Conservation (phyloP, 2,329 filamentous ascomycete species). For the Neocatenulostroma microsporum region DNA sequence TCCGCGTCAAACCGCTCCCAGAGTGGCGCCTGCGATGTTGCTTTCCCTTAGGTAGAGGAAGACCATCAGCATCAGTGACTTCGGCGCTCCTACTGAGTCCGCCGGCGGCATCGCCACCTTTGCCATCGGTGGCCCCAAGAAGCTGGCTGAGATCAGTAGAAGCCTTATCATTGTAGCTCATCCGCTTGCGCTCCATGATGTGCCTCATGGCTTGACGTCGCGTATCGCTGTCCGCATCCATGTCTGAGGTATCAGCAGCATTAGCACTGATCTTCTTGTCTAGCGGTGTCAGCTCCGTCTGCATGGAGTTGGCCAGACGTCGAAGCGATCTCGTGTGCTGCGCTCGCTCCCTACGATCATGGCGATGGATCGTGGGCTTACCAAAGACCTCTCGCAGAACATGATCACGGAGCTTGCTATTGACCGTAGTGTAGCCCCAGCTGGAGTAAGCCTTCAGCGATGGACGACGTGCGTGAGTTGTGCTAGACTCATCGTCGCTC, state of each 20-base stretch:
- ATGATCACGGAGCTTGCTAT: conserved; percentile 78
- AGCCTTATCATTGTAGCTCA: conserved; percentile 14
- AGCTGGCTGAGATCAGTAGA: conserved; percentile 19
- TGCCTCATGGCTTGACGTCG: conserved; percentile 37
- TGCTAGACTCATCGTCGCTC: conserved; percentile 16
- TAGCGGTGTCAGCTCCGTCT: conserved; percentile 19
- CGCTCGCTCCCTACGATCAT: conserved; percentile 60
- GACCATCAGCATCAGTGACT: conserved; percentile 14
- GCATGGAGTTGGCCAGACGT: conserved; percentile 22
- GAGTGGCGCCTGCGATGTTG: conserved; percentile 64
- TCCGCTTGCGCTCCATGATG: conserved; percentile 28
- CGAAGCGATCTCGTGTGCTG: conserved; percentile 55
- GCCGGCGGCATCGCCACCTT: conserved; percentile 1
- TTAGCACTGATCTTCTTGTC: conserved; percentile 23
- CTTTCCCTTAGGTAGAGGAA: conserved; percentile 5
- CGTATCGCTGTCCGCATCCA: conserved; percentile 18
- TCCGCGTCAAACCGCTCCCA: conserved; percentile 72
- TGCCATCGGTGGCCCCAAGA: conserved; percentile 11
- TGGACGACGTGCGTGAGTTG: conserved; percentile 24
- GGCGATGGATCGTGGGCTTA: conserved; percentile 73
- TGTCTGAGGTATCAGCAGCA: conserved; percentile 9
- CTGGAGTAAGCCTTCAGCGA: conserved; percentile 46
- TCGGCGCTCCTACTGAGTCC: conserved; percentile 26
- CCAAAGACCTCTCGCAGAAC: conserved; percentile 83
- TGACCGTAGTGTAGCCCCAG: conserved; percentile 90